Conservation (phyloP, 1,139 yeast species). For the Candida pseudoviswanathii region DNA sequence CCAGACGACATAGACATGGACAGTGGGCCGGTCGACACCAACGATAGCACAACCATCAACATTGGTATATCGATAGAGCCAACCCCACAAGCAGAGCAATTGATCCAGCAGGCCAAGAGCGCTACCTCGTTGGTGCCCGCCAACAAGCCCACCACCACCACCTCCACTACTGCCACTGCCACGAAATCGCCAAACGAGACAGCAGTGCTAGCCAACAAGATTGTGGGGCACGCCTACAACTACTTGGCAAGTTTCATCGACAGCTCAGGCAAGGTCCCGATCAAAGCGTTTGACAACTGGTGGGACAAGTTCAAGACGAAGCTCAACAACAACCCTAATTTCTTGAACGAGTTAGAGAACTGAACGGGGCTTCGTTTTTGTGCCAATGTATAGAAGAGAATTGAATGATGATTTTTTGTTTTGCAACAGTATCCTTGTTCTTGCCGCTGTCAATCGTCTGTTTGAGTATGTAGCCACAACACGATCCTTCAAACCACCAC, state of each 20-base stretch:
- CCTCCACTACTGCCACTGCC: constrained; percentile 18
- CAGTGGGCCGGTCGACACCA: constrained; percentile 17
- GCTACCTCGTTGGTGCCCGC: constrained; percentile 18
- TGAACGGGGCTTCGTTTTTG: neutral
- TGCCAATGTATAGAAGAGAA: neutral
- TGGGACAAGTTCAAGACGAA: constrained; percentile 87
- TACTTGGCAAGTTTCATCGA: constrained; percentile 85
- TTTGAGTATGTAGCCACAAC: neutral
- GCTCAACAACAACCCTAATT: constrained; percentile 77
- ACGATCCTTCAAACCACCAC: no score
- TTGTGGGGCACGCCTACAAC: constrained; percentile 90
- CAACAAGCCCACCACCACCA: constrained; percentile 20
- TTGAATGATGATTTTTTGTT: neutral
- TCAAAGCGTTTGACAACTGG: constrained; percentile 91
- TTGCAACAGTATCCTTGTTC: neutral
- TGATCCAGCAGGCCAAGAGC: constrained; percentile 36
- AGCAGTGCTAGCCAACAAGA: constrained; percentile 73
- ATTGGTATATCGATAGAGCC: constrained; percentile 93
- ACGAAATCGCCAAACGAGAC: constrained; percentile 30
- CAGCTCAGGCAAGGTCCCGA: constrained; percentile 75
- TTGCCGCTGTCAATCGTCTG: neutral
- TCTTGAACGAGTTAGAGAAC: constrained; percentile 52
- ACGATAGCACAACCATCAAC: constrained; percentile 43
- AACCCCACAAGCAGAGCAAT: constrained; percentile 55
- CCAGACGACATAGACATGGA: constrained; percentile 35